Base-by-base conservation (phyloP, 1,284 basidiomycete species). In the Naganishia sp. region DNA sequence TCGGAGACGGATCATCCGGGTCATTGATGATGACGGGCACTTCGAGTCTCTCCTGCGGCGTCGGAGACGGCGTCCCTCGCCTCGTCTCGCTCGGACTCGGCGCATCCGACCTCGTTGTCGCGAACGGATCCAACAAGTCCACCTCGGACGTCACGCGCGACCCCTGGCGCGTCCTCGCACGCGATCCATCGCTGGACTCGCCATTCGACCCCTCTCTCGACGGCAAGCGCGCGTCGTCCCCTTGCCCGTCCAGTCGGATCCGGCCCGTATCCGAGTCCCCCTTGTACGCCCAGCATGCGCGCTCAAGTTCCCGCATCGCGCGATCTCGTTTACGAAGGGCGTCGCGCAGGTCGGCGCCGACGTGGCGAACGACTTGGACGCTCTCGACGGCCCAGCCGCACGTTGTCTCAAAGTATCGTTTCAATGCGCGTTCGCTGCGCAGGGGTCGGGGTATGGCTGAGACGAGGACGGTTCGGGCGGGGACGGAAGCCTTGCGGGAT, bases 401-500 rank as follows among this genome's bases (percentile, higher is more conserved):
- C 63, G 86, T 85, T 2, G 52, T 23, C 76, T 97, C 94, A 77
- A 97, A 98, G 79, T 98, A 97, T 70, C 94, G 90, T 0, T 92
- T 91, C 16, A 99, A 82, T 0, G 90, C 84, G 10, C 88, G 86
- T 74, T 97, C 94, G 10, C 88, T 87, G 67, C 88, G 87, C 0
- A 99, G 83, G 71, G 95, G 89, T 4, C 80, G 79, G 0, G 95
- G 95, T 0, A 99, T 83, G 61, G 86, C 85, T 6, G 90, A 89
- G 49, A 95, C 86, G 80, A 98, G 86, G 44, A 97, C 90, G 0
- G 95, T 99, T 23, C 95, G 87, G 0, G 94, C 91, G 0, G 94
- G 88, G 48, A 97, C 92, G 11, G 92, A 93, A 75, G 96, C 92
- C 13, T 95, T 92, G 31, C 97, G 86, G 76, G 96, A 92, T 46